A percentile compares a stretch with the other conserved stretches of the same genome.
These are phyloP conservation scores for Chondrus crispus DNA, from an alignment of 23 red algal genomes.

Conservation along the genomic window DNA sequence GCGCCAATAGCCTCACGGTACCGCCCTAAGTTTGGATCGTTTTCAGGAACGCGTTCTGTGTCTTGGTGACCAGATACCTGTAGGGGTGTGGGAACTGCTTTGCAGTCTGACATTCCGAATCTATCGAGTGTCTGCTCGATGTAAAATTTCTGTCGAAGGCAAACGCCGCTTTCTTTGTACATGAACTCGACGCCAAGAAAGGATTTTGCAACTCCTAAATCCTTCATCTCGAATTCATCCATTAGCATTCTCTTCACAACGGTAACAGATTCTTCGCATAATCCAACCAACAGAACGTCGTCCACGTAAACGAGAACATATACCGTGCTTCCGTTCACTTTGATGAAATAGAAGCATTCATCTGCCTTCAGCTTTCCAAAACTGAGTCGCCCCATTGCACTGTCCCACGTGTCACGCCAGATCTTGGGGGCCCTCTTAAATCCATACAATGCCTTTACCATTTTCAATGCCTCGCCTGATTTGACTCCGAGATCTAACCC, in stretches of 20 bases:
- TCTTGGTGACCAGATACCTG: not conserved
- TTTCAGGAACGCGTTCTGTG: not conserved
- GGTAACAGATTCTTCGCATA: not conserved
- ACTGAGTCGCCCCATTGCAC: not conserved
- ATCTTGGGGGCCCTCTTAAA: not conserved
- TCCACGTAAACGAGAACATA: not conserved
- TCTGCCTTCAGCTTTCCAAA: not conserved
- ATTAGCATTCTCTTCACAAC: not conserved
- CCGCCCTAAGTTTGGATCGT: not conserved
- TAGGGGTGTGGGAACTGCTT: not conserved
- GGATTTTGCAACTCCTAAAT: not conserved
- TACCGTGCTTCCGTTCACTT: not conserved
- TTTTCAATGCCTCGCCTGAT: not conserved
- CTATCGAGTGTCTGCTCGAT: not conserved
- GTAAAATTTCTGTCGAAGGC: not conserved
- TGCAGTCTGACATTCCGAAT: not conserved
- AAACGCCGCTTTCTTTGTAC: not conserved
- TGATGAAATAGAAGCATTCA: not conserved
- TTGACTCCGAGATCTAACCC: not conserved
- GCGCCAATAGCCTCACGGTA: conserved; percentile 29
- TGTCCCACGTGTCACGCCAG: not conserved
- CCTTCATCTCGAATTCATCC: not conserved
- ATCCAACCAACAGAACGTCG: not conserved
- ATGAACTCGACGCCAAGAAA: conserved; percentile 4
- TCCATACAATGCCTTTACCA: not conserved